Evolutionary conservation across 805 yeast genomes (phyloP).

Genomic region (Metschnikowia reukaufii): DNA sequence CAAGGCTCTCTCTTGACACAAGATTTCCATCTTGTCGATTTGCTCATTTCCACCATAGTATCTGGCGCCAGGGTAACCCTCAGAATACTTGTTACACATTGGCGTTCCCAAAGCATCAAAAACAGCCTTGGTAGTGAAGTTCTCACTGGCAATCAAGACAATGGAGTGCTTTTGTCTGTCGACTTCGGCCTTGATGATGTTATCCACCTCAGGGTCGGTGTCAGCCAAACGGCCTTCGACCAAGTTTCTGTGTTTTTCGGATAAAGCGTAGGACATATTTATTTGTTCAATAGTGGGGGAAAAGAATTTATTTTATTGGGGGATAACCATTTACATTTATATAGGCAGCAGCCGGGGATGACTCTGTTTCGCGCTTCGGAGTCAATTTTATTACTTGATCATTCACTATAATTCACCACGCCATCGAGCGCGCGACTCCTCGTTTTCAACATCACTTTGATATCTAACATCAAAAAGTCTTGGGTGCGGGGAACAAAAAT

Average conservation of each 20-base stretch:
- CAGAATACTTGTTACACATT: conserved; percentile 98
- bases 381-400: conserved; percentile 6
- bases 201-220: conserved; percentile 76
- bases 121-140: conserved; percentile 94
- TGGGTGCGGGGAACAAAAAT: background rate
- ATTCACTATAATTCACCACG: background rate
- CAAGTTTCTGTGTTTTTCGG: conserved; percentile 49
- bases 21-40: conserved; percentile 87
- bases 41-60: conserved; percentile 98
- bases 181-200: conserved; percentile 75
- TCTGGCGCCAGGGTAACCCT: conserved; percentile 98
- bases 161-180: conserved; percentile 91
- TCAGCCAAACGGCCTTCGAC: conserved; percentile 64
- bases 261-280: conserved; percentile 46
- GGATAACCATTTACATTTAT: conserved; percentile 6
- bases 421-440: conserved; percentile 4
- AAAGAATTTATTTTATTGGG: background rate
- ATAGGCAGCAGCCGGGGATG: conserved; percentile 4
- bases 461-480: conserved; percentile 2
- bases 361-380: conserved; percentile 15
- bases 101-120: conserved; percentile 96
- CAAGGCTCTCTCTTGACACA: conserved; percentile 94
- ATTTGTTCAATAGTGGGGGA: background rate
- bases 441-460: background rate
- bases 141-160: conserved; percentile 94